Evolutionary conservation across 805 yeast species (phyloP).

Genomic region (Metschnikowia noctiluminum): DNA sequence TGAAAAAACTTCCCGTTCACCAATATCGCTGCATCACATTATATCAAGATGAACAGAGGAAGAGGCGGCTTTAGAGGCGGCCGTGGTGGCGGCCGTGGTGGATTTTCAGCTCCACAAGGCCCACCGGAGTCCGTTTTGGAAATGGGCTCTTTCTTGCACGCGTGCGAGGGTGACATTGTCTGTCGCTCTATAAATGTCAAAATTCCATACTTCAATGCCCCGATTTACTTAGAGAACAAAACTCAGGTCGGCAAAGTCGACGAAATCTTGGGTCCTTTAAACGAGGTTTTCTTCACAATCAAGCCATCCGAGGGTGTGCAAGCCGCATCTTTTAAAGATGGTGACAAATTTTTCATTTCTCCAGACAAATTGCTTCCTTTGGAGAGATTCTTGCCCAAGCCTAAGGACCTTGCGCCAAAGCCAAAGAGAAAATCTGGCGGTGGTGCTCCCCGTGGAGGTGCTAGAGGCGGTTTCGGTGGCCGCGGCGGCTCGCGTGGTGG

Average conservation of each 20-base stretch:
- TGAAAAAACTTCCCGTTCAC: constrained; percentile 15
- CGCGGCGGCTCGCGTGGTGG: constrained; percentile 42
- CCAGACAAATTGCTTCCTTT: constrained; percentile 93
- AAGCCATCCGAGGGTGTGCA: constrained; percentile 96
- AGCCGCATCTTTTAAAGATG: constrained; percentile 88
- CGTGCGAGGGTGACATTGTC: constrained; percentile 96
- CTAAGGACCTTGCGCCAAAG: constrained; percentile 82
- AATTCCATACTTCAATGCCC: constrained; percentile 98
- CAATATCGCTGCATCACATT: constrained; percentile 2
- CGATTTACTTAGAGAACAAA: constrained; percentile 94
- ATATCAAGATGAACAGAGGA: constrained; percentile 44
- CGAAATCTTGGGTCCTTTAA: constrained; percentile 95
- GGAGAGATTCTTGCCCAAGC: constrained; percentile 96
- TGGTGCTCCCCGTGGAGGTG: constrained; percentile 43
- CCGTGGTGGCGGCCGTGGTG: constrained; percentile 66
- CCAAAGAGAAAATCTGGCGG: constrained; percentile 67
- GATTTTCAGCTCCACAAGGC: constrained; percentile 76
- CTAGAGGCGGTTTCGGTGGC: constrained; percentile 33
- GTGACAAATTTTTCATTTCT: constrained; percentile 94
- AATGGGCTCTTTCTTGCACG: constrained; percentile 89
- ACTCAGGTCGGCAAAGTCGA: constrained; percentile 96
- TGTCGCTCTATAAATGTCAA: constrained; percentile 93
- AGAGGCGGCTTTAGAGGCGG: constrained; percentile 54
- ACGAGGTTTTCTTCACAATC: constrained; percentile 96
- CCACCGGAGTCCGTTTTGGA: constrained; percentile 95